phyloP scores from a whole-genome alignment of 345 rosid genomes.

The Anacardium occidentale region DNA sequence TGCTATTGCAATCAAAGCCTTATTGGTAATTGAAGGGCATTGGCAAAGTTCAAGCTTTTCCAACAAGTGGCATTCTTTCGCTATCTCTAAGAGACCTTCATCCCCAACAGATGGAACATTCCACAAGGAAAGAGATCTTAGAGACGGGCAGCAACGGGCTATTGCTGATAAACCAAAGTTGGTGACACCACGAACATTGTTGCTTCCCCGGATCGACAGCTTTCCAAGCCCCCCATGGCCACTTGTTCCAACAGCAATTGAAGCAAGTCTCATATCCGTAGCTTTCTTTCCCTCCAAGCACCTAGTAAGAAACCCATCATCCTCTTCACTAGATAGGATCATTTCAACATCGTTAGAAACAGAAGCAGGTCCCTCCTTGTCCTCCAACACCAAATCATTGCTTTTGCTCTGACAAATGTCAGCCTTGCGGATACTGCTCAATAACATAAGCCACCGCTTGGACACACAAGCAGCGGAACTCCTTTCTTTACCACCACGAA shows the following conservation, averaged over 20 bases:
- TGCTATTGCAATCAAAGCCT: conserved; percentile 59
- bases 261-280: conserved; percentile 67
- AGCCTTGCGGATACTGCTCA: conserved; percentile 50
- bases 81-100: conserved; percentile 52
- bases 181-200: conserved; percentile 47
- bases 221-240: conserved; percentile 69
- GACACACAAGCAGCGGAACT: conserved; percentile 62
- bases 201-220: conserved; percentile 60
- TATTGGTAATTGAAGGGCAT: conserved; percentile 58
- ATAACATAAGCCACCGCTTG: conserved; percentile 60
- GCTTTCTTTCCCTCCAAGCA: conserved; percentile 76
- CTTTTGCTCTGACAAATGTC: conserved; percentile 34
- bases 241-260: conserved; percentile 64
- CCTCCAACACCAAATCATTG: conserved; percentile 15
- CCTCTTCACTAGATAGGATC: conserved; percentile 35
- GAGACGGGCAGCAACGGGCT: conserved; percentile 64
- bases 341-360: conserved; percentile 40
- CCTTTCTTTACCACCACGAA: conserved; percentile 52
- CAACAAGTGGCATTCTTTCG: conserved; percentile 55
- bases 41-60: conserved; percentile 71
- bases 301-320: conserved; percentile 61
- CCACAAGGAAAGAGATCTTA: conserved; percentile 65
- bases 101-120: conserved; percentile 54
- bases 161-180: conserved; percentile 53
- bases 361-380: conserved; percentile 18